Evolutionary conservation across 495 filamentous ascomycete genomes (phyloP), one percentile per base, ranked within the genome.

Genomic region (Podospora sp.): DNA sequence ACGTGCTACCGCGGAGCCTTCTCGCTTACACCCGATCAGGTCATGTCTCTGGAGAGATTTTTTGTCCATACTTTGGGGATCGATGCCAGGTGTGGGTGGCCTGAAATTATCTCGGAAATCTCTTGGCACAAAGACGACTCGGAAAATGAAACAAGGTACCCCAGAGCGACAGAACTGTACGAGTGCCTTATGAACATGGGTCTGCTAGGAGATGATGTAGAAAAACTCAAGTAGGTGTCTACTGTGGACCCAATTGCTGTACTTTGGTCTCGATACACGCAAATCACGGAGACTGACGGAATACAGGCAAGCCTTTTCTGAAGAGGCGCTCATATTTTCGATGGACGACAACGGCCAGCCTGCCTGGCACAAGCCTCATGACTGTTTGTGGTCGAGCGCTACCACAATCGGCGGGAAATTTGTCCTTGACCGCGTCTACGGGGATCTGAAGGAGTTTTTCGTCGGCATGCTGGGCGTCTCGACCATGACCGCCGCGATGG

Each of bases 341-440:
- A 52, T 49, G 27, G 20, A 25, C 2, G 65, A 72, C 27, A 46
- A 66, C 18, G 68, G 57, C 11, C 21, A 50, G 9, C 21, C 56
- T 40, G 56, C 64, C 25, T 83, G 81, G 81, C 49, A 73, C 66
- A 73, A 65, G 14, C 50, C 69, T 11, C 75, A 74, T 1, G 60
- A 76, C 52, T 82, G 79, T 65, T 62, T 83, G 27, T 83, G 79
- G 80, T 80, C 79, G 5, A 71, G 69, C 35, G 66, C 74, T 7
- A 72, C 79, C 7, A 55, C 73, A 25, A 77, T 83, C 51, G 59
- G 69, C n/a, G 78, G 77, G 3, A 79, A 67, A 69, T 57, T 76
- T 6, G 67, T 73, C 20, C 65, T 83, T 9, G 75, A 74, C 51
- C 69, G 68, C 20, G 53, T 73, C 21, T 83, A 83, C 66, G 71